phyloP scores from a whole-genome alignment of 2,329 filamentous ascomycete species.

The Chrysoporthe cubensis region DNA sequence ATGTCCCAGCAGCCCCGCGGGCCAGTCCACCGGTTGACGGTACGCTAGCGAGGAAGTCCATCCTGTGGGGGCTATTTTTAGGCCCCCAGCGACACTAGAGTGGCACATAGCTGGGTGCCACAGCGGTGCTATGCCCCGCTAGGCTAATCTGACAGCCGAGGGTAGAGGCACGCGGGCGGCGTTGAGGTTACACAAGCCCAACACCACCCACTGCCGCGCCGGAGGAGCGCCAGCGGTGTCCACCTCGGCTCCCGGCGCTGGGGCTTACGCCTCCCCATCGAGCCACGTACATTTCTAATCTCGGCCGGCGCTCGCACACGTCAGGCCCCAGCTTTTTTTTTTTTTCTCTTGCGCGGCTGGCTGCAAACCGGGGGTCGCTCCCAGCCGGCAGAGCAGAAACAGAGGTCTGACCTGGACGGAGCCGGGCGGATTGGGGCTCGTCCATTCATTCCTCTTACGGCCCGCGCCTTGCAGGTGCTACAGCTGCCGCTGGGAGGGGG shows the following conservation, averaged over 20 bases:
- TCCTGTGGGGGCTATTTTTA: constrained; percentile 28
- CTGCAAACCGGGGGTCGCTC: no score
- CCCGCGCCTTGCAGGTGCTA: no score
- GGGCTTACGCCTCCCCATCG: neutral
- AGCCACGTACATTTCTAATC: neutral
- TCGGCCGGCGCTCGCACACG: neutral
- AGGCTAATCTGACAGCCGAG: constrained; percentile 12
- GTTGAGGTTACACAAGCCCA: neutral
- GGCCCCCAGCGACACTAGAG: neutral
- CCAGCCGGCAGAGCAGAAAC: constrained; percentile 3
- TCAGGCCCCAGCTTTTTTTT: neutral
- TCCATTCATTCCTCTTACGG: no score
- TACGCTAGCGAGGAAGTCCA: neutral
- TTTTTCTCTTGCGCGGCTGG: neutral
- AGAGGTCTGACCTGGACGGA: neutral
- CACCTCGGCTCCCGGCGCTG: neutral
- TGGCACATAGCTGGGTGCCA: neutral
- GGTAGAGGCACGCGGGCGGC: neutral
- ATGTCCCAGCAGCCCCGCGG: neutral
- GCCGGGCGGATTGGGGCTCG: no score
- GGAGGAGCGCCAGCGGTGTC: neutral
- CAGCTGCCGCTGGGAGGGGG: no score
- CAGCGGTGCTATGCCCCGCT: constrained; percentile 15
- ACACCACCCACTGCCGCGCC: neutral
- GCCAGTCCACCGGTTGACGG: neutral